Conservation (phyloP, 2,329 filamentous ascomycete genomes). For the Botrytis medusae region DNA sequence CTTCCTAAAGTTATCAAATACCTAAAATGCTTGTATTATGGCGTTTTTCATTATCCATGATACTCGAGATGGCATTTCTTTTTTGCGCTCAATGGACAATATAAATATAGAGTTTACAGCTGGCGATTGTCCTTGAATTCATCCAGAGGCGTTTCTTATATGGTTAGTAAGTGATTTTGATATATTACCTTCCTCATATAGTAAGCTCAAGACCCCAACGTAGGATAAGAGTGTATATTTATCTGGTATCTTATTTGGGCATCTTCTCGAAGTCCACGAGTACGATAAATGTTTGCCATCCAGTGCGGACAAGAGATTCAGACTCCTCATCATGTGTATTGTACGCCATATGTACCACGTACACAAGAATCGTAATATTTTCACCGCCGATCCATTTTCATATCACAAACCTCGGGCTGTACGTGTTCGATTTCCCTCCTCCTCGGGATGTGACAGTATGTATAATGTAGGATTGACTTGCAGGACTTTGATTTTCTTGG, state of each 20-base stretch:
- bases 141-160: conserved; percentile 6
- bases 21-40: background rate
- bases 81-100: background rate
- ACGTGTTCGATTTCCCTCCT: background rate
- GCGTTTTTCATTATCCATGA: background rate
- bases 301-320: background rate
- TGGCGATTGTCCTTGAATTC: background rate
- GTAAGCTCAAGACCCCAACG: background rate
- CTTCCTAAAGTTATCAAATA: background rate
- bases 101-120: background rate
- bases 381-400: conserved; percentile 9
- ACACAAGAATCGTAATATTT: background rate
- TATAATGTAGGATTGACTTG: conserved; percentile 10
- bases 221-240: background rate
- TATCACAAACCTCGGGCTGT: conserved; percentile 10
- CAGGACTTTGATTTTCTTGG: conserved; percentile 1
- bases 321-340: background rate
- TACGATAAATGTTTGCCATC: background rate
- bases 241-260: background rate
- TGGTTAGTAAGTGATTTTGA: background rate
- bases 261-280: background rate
- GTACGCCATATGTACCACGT: background rate
- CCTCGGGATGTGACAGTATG: background rate
- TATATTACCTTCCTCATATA: background rate
- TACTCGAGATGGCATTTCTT: background rate